Base-by-base conservation (phyloP, 2,329 filamentous ascomycete species). In the Diaporthe capsici region DNA sequence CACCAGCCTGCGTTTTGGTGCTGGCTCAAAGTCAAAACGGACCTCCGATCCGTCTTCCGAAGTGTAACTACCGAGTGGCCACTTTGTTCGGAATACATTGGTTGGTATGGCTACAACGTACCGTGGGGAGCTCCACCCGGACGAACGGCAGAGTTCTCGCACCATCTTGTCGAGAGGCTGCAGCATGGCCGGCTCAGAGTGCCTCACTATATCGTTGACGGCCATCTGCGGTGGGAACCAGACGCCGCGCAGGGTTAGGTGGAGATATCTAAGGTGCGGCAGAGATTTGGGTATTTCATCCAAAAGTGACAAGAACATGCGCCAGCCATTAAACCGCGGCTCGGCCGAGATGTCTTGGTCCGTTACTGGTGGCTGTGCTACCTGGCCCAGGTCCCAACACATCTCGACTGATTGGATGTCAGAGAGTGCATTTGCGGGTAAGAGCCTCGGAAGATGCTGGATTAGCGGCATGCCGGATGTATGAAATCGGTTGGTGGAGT, bases 121-220 rank as follows among this genome's bases (percentile, higher is more conserved):
- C 3, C 63, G 49, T 12, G 39, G n/a, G 4, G 47, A 20, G n/a
- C 20, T 39, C 63, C 47, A 53, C 2, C 31, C 34, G 13, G 31
- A 53, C 13, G 12, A 39, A 4, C 34, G 47, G 34, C 25, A 68
- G 47, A 68, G 44, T 22, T 68, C n/a, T 17, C 49, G 58, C 31
- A 72, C 22, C 73, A 72, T 75, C 22, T 25, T n/a, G 25, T 75
- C 73, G 12, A 75, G n/a, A 5, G 73, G 73, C 22, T 47, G 28
- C 13, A 75, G 51, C 34, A 75, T 44, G 37, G 39, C 67, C 20
- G 25, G 25, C 20, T 75, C 68, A 34, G 47, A 39, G 2, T 28
- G 67, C 25, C 39, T 72, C n/a, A 57, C 13, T 4, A 55, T 13
- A 12, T 75, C 73, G 20, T 63, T 65, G 2, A 20, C 67, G 0